These are phyloP conservation scores for Pythium pyrilobum DNA, from an alignment of 352 stramenopile genomes.

Conservation along the genomic window DNA sequence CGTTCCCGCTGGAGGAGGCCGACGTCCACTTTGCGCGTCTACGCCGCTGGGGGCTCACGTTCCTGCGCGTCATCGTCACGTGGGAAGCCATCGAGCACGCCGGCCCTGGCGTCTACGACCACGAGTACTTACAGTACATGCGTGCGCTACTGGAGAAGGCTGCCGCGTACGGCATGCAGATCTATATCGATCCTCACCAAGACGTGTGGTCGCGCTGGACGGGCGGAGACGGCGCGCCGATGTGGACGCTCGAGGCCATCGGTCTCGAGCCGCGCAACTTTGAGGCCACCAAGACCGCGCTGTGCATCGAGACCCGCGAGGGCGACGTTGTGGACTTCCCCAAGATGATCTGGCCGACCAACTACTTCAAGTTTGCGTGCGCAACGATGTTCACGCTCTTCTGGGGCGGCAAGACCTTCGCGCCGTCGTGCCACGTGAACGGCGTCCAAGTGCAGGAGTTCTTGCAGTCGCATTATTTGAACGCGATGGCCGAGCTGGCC, in stretches of 20 bases:
- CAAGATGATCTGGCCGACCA: slow-evolving; percentile 92
- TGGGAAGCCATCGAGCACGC: slow-evolving; percentile 90
- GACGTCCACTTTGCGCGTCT: slow-evolving; percentile 72
- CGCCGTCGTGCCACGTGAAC: slow-evolving; percentile 65
- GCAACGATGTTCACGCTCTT: slow-evolving; percentile 93
- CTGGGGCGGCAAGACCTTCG: slow-evolving; percentile 68
- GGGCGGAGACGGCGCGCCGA: slow-evolving; percentile 82
- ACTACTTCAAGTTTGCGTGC: slow-evolving; percentile 88
- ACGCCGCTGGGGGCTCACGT: slow-evolving; percentile 78
- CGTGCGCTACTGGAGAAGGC: slow-evolving; percentile 52
- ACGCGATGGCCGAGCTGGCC: slow-evolving; percentile 67
- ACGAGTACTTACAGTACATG: slow-evolving; percentile 81
- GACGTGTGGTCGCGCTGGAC: slow-evolving; percentile 91
- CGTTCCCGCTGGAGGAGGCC: slow-evolving; percentile 82
- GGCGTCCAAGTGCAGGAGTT: slow-evolving; percentile 79
- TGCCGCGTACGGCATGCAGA: slow-evolving; percentile 53
- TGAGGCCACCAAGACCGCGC: slow-evolving; percentile 59
- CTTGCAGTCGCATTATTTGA: slow-evolving; percentile 84
- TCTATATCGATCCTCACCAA: slow-evolving; percentile 91
- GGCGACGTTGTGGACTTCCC: slow-evolving; percentile 39
- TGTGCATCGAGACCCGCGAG: slow-evolving; percentile 58
- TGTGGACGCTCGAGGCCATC: slow-evolving; percentile 84
- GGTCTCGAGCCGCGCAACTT: slow-evolving; percentile 79
- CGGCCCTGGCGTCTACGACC: slow-evolving; percentile 78
- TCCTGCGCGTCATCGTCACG: slow-evolving; percentile 81